Evolutionary conservation across 306 rosid species (phyloP), one percentile per base, ranked within the genome.

Genomic region (Cucurbita moschata): DNA sequence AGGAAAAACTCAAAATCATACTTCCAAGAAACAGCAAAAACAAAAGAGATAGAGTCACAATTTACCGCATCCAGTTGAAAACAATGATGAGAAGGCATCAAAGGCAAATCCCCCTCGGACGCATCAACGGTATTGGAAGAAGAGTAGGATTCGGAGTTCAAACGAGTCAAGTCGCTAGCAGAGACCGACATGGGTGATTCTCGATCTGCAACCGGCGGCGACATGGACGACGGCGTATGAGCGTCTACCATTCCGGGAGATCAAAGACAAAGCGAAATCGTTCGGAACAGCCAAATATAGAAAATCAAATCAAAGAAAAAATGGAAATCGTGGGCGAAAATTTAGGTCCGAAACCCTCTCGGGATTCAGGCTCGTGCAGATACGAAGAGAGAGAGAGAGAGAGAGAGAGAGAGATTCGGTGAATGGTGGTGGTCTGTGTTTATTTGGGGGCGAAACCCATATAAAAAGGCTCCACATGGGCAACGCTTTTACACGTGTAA

Each of bases 401-500:
- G 35, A n/a, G 23, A n/a, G n/a, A 49, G 75, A 12, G 65, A 13
- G 67, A 18, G 54, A 35, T 50, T 14, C 55, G 65, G 78, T 61
- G 80, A 11, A 16, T 21, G 62, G 40, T 55, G 52, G 10, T 53
- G 35, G 35, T 30, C 35, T 30, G 19, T 51, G 54, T 7, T 53
- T 19, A 5, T 37, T 43, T 40, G 42, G 43, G 76, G 82, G 80
- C 51, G 51, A 40, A 18, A 39, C 47, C 72, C 83, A 81, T 74
- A 72, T 43, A 77, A 60, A 14, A 74, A 50, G 78, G 76, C 46
- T 84, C 90, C 96, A 92, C 81, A 84, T 88, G 96, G 98, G 96
- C 91, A 55, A 53, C 84, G 85, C 89, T 90, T 92, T 92, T 92
- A 86, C 96, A 87, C 91, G 96, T 88, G 98, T 81, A 83, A 74